Percentiles rank a stretch among this genome's conserved stretches.
Evolutionary conservation across 2,329 filamentous ascomycete genomes (phyloP).

Genomic region (Myriosclerotinia curreyana): DNA sequence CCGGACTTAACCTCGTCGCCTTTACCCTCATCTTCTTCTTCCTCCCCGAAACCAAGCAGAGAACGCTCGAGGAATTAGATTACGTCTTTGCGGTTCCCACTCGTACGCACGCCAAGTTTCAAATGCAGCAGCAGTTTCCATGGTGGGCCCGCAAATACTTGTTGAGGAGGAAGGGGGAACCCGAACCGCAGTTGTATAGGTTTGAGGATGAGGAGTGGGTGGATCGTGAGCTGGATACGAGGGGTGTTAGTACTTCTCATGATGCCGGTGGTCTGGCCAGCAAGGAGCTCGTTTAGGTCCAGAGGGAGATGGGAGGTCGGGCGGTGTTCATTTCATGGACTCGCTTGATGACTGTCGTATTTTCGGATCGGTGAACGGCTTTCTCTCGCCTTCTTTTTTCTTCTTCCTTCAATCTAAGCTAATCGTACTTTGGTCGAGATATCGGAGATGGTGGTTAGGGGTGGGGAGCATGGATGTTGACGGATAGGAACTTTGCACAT

Average conservation of each 20-base stretch:
- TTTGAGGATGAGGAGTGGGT: slow-evolving; percentile 22
- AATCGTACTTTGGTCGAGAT: neutral
- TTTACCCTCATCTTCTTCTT: slow-evolving; percentile 56
- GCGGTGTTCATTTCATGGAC: neutral
- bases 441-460: neutral
- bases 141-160: slow-evolving; percentile 30
- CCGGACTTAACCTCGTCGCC: slow-evolving; percentile 54
- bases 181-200: slow-evolving; percentile 13
- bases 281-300: slow-evolving; percentile 9
- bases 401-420: neutral
- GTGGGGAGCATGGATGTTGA: neutral
- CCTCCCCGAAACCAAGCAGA: slow-evolving; percentile 57
- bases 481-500: neutral
- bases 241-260: slow-evolving; percentile 9
- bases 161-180: slow-evolving; percentile 37
- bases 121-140: slow-evolving; percentile 34
- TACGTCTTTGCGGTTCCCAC: slow-evolving; percentile 48
- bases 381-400: neutral
- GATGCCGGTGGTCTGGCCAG: neutral
- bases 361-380: neutral
- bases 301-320: neutral
- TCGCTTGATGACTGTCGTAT: no score
- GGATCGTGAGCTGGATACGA: slow-evolving; percentile 2
- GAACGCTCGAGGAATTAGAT: slow-evolving; percentile 39
- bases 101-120: slow-evolving; percentile 36